phyloP scores from a whole-genome alignment of 163 green algal species.

The Volvox carteri region DNA sequence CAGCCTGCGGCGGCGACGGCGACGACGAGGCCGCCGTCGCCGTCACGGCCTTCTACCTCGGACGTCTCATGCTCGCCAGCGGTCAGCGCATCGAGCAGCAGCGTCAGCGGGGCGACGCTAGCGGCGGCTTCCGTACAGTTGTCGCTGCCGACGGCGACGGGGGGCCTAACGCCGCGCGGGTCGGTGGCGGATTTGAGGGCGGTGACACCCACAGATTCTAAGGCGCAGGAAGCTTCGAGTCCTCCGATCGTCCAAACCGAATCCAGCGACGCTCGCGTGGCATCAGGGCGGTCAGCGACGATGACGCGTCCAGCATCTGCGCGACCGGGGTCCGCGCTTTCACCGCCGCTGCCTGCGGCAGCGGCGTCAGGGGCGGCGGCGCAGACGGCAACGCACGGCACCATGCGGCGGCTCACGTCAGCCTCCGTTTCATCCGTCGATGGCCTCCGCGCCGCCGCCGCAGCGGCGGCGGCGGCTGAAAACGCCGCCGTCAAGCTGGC shows the following conservation, averaged over 20 bases:
- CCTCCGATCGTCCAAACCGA: background rate
- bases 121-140: conserved; percentile 1
- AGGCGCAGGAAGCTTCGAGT: background rate
- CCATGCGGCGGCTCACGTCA: background rate
- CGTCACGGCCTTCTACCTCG: background rate
- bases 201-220: background rate
- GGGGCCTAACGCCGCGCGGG: background rate
- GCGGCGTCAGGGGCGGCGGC: background rate
- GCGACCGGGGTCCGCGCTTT: background rate
- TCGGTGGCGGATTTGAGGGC: background rate
- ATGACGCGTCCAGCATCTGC: background rate
- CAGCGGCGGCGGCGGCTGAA: background rate
- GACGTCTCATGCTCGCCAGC: background rate
- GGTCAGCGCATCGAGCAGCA: background rate
- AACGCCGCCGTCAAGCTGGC: conserved; percentile 21
- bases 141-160: background rate
- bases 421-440: background rate
- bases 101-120: background rate
- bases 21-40: background rate
- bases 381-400: background rate
- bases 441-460: conserved; percentile 2
- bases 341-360: background rate
- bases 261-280: background rate
- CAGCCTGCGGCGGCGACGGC: background rate
- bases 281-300: background rate